Percentiles rank a stretch among this genome's conserved stretches.
These are phyloP conservation scores for Colletotrichum ledebouriae DNA, from an alignment of 2,329 filamentous ascomycete species.

Conservation along the genomic window DNA sequence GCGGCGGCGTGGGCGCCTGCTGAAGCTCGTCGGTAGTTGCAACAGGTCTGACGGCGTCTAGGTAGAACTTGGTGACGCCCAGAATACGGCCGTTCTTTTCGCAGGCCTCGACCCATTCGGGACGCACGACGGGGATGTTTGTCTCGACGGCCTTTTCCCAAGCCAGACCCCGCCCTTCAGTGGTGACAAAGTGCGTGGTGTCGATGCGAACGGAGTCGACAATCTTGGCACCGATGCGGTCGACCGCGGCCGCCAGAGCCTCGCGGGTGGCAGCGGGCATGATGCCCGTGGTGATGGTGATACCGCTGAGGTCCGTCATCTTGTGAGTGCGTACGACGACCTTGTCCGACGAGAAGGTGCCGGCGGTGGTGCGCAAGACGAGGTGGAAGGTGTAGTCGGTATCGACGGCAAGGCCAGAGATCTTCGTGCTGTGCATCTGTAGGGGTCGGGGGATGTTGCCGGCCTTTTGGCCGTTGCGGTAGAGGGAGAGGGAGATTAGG, in stretches of 20 bases:
- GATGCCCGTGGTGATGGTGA: slow-evolving; percentile 93
- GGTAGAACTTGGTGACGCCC: slow-evolving; percentile 94
- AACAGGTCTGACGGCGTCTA: slow-evolving; percentile 77
- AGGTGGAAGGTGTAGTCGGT: slow-evolving; percentile 96
- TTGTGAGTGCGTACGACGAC: slow-evolving; percentile 93
- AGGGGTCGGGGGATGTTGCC: slow-evolving; percentile 91
- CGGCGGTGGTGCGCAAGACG: slow-evolving; percentile 89
- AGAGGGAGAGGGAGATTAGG: slow-evolving; percentile 88
- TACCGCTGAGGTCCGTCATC: slow-evolving; percentile 96
- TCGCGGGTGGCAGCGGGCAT: slow-evolving; percentile 81
- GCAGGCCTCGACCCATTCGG: slow-evolving; percentile 98
- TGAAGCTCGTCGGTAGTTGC: slow-evolving; percentile 53
- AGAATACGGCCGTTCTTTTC: slow-evolving; percentile 93
- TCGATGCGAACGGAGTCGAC: slow-evolving; percentile 93
- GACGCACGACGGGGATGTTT: slow-evolving; percentile 96
- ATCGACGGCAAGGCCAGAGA: slow-evolving; percentile 94
- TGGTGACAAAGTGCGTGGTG: slow-evolving; percentile 98
- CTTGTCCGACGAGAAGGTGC: slow-evolving; percentile 86
- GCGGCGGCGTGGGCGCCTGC: slow-evolving; percentile 47
- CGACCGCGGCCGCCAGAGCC: slow-evolving; percentile 79
- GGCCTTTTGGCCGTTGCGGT: slow-evolving; percentile 96
- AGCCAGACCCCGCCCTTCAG: slow-evolving; percentile 86
- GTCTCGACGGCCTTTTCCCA: slow-evolving; percentile 99
- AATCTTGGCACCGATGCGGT: slow-evolving; percentile 92
- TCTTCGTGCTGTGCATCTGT: slow-evolving; percentile 95